Percentiles rank a stretch among this genome's conserved stretches.
Conservation (phyloP, 306 rosid genomes). For the Citrullus mucosospermus region DNA sequence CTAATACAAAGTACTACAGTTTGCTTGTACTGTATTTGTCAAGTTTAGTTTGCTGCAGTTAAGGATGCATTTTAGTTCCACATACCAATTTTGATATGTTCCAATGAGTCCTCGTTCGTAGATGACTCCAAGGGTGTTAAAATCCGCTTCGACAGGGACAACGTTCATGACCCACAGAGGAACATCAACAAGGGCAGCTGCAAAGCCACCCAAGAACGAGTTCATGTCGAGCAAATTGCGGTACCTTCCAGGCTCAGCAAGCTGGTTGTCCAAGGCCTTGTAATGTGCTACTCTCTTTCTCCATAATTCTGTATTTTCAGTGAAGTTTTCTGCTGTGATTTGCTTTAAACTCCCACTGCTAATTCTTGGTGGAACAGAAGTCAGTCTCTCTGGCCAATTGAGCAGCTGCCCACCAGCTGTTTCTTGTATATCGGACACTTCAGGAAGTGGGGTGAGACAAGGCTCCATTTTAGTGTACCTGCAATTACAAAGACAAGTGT, state of each 20-base stretch:
- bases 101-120: constrained; percentile 86
- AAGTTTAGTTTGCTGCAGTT: too few species aligned
- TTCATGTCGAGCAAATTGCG: constrained; percentile 87
- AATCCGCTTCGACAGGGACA: constrained; percentile 67
- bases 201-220: constrained; percentile 77
- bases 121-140: constrained; percentile 74
- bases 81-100: constrained; percentile 85
- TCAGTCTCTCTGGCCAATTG: constrained; percentile 76
- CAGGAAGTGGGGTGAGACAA: constrained; percentile 81
- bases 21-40: too few species aligned
- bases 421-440: constrained; percentile 38
- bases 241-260: constrained; percentile 63
- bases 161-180: constrained; percentile 93
- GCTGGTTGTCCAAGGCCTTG: constrained; percentile 45
- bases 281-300: constrained; percentile 55
- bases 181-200: constrained; percentile 61
- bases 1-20: not conserved
- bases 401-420: constrained; percentile 57
- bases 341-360: constrained; percentile 49
- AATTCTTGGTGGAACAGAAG: constrained; percentile 71
- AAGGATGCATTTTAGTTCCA: too few species aligned
- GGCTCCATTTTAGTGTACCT: constrained; percentile 83
- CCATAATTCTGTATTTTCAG: constrained; percentile 49
- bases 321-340: constrained; percentile 46
- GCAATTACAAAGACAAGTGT: not conserved